phyloP scores from a whole-genome alignment of 345 rosid species.

The Citrus medica region DNA sequence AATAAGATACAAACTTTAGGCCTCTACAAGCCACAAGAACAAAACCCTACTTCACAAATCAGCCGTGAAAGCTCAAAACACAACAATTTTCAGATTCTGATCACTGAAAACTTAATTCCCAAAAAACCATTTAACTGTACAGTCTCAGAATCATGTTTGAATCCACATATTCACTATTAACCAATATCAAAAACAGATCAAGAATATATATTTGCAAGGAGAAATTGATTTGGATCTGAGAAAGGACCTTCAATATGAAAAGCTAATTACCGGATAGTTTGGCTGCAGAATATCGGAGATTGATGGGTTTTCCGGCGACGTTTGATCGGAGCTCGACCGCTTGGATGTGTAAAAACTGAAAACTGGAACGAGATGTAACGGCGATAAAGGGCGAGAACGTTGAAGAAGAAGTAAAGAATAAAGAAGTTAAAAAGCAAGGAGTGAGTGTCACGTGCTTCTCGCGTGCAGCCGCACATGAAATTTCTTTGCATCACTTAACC shows the following conservation, averaged over 20 bases:
- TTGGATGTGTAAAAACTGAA: not conserved
- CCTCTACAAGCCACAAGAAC: not conserved
- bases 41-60: not conserved
- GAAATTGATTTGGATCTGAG: slow-evolving; percentile 5
- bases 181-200: not conserved
- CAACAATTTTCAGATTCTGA: not conserved
- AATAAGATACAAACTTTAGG: not conserved
- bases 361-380: not conserved
- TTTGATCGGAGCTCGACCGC: not conserved
- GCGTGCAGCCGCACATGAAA: not conserved
- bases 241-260: not conserved
- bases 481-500: not conserved
- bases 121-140: not conserved
- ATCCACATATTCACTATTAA: not conserved
- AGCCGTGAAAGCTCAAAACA: not conserved
- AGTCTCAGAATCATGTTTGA: not conserved
- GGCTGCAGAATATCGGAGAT: not conserved
- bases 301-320: not conserved
- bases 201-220: not conserved
- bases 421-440: not conserved
- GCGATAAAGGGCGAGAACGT: not conserved
- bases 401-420: not conserved
- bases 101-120: not conserved
- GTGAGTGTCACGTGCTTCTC: slow-evolving; percentile 2
- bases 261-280: not conserved